Evolutionary conservation across 108 stramenopile genomes (phyloP), one percentile per base, ranked within the genome.

Genomic region (Bacterosira constricta): DNA sequence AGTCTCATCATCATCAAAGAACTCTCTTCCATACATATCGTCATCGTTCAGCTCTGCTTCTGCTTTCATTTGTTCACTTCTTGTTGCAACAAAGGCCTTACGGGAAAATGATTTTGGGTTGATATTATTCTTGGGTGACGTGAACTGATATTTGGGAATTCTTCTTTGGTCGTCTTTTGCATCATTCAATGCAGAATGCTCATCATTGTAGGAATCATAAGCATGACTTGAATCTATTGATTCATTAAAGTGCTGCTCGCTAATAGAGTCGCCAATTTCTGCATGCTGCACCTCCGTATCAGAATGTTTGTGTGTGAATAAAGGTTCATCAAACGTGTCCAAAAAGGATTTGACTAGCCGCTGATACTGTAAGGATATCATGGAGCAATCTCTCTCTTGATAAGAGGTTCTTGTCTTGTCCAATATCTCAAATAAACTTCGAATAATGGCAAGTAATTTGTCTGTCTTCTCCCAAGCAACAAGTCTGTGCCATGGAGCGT

Each of bases 1-100:
- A 7, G 93, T 95, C 81, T 92, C 89, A 56, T 94, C 93, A 60
- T 94, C 93, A 18, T 94, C 93, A 52, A 69, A 81, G 71, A 59
- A 80, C n/a, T 79, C 67, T 35, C 39, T 42, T 13, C 39, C 32
- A 45, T 52, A 67, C 7, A 32, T 7, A 47, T 66, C 60, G 27
- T 45, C 46, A n/a, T 78, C 77, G 46, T 85, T 59, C n/a, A 87
- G 63, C 68, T 91, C 90, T 34, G 90, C 88, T 51, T 91, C 89
- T 45, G 86, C 69, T 41, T 81, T 80, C 81, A 91, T 80, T 36
- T 85, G 77, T 60, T 94, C 93, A 2, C 51, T 91, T 38, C 86
- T 95, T n/a, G 76, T 85, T 31, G 88, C 91, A 4, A 91, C 90
- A 69, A 88, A 95, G 1, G 90, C 86, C 51, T 69, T 77, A 27